A percentile compares a stretch with the other conserved stretches of the same genome.
Conservation (phyloP, 108 stramenopile species). For the Chaetoceros muelleri region DNA sequence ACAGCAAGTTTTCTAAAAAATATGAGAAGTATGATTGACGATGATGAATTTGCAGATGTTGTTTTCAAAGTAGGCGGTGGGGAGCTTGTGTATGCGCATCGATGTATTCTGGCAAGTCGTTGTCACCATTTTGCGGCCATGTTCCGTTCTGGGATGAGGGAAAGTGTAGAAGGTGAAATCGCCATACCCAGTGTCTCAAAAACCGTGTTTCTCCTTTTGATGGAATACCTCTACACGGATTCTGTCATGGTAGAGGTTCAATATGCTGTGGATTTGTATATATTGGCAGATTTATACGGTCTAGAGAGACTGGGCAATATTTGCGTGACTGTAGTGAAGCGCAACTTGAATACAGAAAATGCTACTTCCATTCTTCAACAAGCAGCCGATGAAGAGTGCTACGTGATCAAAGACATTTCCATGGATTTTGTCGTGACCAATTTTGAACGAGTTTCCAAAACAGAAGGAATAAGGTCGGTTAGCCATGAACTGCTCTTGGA, state of each 20-base stretch:
- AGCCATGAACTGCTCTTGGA: constrained; percentile 87
- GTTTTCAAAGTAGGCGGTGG: constrained; percentile 86
- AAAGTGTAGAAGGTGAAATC: constrained; percentile 53
- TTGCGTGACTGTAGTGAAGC: constrained; percentile 84
- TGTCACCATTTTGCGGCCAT: constrained; percentile 95
- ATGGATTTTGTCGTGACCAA: constrained; percentile 87
- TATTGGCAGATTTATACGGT: constrained; percentile 86
- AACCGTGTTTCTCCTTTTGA: constrained; percentile 76
- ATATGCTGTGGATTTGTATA: constrained; percentile 85
- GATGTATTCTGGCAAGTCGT: constrained; percentile 78
- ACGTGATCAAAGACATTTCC: constrained; percentile 77
- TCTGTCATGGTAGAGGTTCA: constrained; percentile 80
- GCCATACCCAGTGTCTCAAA: constrained; percentile 56
- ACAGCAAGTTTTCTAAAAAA: constrained; percentile 64
- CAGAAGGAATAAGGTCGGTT: constrained; percentile 85
- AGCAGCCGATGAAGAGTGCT: constrained; percentile 87
- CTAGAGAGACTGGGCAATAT: constrained; percentile 86
- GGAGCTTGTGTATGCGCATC: constrained; percentile 74
- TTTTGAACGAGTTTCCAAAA: constrained; percentile 92
- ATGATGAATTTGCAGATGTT: constrained; percentile 86
- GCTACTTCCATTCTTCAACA: constrained; percentile 79
- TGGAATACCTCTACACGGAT: constrained; percentile 95
- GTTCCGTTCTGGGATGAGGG: constrained; percentile 91
- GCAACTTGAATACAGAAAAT: constrained; percentile 83
- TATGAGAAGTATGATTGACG: constrained; percentile 82